Conservation (phyloP, 208 protist species). For the Wallacemonas sp. region DNA sequence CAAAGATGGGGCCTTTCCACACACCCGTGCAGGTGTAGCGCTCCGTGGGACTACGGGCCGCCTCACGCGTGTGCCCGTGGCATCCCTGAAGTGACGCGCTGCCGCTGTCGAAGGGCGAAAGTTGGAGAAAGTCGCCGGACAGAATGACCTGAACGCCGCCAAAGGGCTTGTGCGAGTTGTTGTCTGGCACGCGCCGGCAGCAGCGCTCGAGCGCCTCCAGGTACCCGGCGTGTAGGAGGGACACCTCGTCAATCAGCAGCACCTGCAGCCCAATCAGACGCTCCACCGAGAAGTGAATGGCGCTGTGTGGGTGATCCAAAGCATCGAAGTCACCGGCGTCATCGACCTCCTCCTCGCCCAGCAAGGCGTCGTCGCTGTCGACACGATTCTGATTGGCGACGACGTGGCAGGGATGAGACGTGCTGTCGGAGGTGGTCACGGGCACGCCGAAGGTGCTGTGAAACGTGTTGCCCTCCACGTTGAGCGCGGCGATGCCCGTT, state of each 20-base stretch:
- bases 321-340: no score
- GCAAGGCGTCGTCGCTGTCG: no score
- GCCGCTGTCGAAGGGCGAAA: slow-evolving; percentile 32
- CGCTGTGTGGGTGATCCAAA: neutral
- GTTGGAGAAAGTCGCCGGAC: slow-evolving; percentile 88
- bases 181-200: slow-evolving; percentile 30
- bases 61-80: no score
- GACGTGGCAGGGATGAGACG: no score
- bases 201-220: slow-evolving; percentile 50
- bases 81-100: no score
- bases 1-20: neutral
- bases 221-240: slow-evolving; percentile 61
- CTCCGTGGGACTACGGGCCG: no score
- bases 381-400: no score
- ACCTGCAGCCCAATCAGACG: slow-evolving; percentile 42
- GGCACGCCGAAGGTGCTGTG: slow-evolving; percentile 71
- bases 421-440: slow-evolving; percentile 27
- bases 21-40: slow-evolving; percentile 1
- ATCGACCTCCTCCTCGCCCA: no score
- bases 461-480: slow-evolving; percentile 77
- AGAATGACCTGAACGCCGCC: slow-evolving; percentile 87
- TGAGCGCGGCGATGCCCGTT: slow-evolving; percentile 69
- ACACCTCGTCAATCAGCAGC: slow-evolving; percentile 86
- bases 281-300: slow-evolving; percentile 23
- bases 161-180: slow-evolving; percentile 44